These are phyloP conservation scores for Fusarium siculi DNA, from an alignment of 2,329 filamentous ascomycete species.

Conservation along the genomic window DNA sequence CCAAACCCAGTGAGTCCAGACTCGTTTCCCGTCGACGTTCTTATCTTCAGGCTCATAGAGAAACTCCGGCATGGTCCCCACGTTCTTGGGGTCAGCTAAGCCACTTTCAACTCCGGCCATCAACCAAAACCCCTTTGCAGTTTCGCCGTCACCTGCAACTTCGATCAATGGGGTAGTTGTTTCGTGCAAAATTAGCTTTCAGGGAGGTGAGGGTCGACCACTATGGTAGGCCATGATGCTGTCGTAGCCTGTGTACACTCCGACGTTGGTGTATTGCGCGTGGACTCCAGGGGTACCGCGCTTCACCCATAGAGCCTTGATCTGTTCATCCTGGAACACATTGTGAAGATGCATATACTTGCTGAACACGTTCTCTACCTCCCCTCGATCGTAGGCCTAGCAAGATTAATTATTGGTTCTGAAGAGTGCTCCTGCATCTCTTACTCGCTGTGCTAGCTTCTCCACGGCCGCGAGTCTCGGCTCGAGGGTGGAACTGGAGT, in stretches of 20 bases:
- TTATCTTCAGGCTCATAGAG: not conserved
- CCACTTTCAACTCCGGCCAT: not conserved
- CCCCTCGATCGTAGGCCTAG: not conserved
- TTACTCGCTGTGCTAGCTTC: not conserved
- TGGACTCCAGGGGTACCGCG: not conserved
- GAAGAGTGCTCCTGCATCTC: rapidly evolving
- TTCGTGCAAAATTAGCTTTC: not conserved
- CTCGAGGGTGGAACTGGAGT: not conserved
- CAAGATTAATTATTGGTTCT: too few species aligned
- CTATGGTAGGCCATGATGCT: not conserved
- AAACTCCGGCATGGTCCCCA: not conserved
- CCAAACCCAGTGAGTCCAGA: not conserved
- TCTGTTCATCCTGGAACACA: not conserved
- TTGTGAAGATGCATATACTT: not conserved
- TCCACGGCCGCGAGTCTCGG: not conserved
- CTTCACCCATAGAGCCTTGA: not conserved
- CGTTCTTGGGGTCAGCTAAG: not conserved
- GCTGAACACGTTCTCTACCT: not conserved
- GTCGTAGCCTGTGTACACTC: not conserved
- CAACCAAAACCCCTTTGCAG: not conserved
- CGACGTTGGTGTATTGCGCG: not conserved
- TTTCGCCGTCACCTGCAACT: not conserved
- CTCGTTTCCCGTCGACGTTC: rapidly evolving
- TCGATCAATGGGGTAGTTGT: not conserved
- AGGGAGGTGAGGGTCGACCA: rapidly evolving